A percentile compares a stretch with the other conserved stretches of the same genome.
These are phyloP conservation scores for Teunomyces funiuensis DNA, from an alignment of 805 yeast genomes.

Conservation along the genomic window DNA sequence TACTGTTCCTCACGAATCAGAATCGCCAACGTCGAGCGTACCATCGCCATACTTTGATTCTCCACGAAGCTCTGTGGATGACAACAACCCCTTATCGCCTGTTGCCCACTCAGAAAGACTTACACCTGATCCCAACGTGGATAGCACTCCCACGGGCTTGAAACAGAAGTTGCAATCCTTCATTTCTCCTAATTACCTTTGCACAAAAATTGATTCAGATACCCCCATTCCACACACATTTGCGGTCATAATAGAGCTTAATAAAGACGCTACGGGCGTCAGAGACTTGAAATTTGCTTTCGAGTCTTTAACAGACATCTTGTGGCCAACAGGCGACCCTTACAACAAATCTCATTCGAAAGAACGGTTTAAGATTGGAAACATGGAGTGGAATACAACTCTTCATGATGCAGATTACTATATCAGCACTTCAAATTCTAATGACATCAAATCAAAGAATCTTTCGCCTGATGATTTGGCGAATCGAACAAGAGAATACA, in stretches of 20 bases:
- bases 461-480: constrained; percentile 47
- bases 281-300: constrained; percentile 43
- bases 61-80: neutral
- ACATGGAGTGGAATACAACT: constrained; percentile 41
- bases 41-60: neutral
- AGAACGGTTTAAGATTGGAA: constrained; percentile 51
- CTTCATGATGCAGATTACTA: constrained; percentile 46
- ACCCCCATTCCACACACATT: constrained; percentile 51
- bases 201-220: constrained; percentile 37
- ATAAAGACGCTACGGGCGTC: constrained; percentile 35
- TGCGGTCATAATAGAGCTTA: constrained; percentile 49
- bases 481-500: constrained; percentile 34
- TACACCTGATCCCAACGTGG: constrained; percentile 11
- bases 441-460: constrained; percentile 41
- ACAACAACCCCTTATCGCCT: neutral
- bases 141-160: constrained; percentile 12
- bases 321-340: constrained; percentile 58
- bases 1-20: constrained; percentile 2
- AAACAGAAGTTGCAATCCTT: constrained; percentile 23
- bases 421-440: constrained; percentile 40
- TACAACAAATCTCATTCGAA: constrained; percentile 42
- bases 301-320: constrained; percentile 41
- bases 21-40: neutral
- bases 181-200: constrained; percentile 36
- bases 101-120: constrained; percentile 1